Conservation (phyloP, 2,329 filamentous ascomycete species). For the Simplicillium sp. region DNA sequence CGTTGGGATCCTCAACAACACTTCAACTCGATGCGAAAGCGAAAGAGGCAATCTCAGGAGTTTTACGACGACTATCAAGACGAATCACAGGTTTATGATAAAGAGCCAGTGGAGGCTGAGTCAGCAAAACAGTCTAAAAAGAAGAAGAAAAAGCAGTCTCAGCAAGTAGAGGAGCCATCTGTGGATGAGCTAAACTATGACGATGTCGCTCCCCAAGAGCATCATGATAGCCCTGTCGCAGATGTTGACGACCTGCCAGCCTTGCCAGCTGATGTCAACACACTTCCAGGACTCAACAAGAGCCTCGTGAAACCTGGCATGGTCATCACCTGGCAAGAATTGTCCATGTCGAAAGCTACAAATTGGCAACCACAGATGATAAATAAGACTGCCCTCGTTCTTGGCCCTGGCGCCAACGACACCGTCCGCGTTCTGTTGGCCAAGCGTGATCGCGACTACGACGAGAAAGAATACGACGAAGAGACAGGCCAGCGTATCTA, state of each 20-base stretch:
- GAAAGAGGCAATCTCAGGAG: slow-evolving; percentile 35
- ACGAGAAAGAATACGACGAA: slow-evolving; percentile 52
- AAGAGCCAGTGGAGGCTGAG: too few species aligned
- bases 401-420: slow-evolving; percentile 41
- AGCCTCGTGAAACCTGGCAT: slow-evolving; percentile 46
- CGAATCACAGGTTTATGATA: background rate
- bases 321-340: slow-evolving; percentile 60
- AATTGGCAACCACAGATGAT: slow-evolving; percentile 57
- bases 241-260: slow-evolving; percentile 51
- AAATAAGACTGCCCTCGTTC: slow-evolving; percentile 56
- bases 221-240: slow-evolving; percentile 8
- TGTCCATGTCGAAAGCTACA: slow-evolving; percentile 50
- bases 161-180: slow-evolving; percentile 9
- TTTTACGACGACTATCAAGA: slow-evolving; percentile 17
- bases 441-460: slow-evolving; percentile 52
- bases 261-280: slow-evolving; percentile 46
- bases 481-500: slow-evolving; percentile 65
- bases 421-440: slow-evolving; percentile 56
- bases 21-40: slow-evolving; percentile 30
- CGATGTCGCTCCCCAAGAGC: slow-evolving; percentile 11
- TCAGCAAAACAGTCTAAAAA: slow-evolving; percentile 23
- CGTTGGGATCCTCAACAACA: slow-evolving; percentile 75
- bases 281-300: slow-evolving; percentile 39
- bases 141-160: slow-evolving; percentile 15
- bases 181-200: slow-evolving; percentile 27